Conservation (phyloP, 1,139 yeast species). For the Debaryomycetaceae sp. region DNA sequence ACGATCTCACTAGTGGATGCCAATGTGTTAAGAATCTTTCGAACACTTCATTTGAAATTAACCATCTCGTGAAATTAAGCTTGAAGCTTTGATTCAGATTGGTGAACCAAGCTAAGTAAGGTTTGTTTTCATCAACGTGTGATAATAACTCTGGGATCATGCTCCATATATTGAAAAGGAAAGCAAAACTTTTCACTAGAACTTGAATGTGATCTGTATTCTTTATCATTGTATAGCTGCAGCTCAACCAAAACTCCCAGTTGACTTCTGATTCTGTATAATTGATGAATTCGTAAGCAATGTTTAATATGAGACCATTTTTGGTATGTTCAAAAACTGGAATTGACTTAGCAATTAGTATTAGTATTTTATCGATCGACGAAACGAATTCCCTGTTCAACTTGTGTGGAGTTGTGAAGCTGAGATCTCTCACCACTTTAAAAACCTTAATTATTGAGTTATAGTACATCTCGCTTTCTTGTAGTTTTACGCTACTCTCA, state of each 20-base stretch:
- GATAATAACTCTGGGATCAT: constrained; percentile 48
- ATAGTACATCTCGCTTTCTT: constrained; percentile 32
- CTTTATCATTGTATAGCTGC: constrained; percentile 54
- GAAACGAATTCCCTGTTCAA: constrained; percentile 9
- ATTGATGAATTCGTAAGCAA: constrained; percentile 45
- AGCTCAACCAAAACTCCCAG: constrained; percentile 78
- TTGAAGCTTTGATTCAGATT: constrained; percentile 38
- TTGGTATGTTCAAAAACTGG: constrained; percentile 44
- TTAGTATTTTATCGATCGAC: constrained; percentile 32
- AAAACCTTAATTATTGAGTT: constrained; percentile 41
- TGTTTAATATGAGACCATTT: constrained; percentile 44
- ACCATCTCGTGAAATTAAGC: constrained; percentile 51
- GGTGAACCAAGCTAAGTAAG: constrained; percentile 27
- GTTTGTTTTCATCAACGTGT: background rate
- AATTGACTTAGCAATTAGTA: constrained; percentile 37
- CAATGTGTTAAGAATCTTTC: constrained; percentile 66
- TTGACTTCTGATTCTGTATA: constrained; percentile 42
- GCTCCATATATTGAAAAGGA: constrained; percentile 74
- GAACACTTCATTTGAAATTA: constrained; percentile 51
- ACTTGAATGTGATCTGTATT: constrained; percentile 61
- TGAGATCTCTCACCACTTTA: constrained; percentile 45
- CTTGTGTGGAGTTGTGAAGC: constrained; percentile 17
- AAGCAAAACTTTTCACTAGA: constrained; percentile 60
- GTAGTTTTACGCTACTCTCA: constrained; percentile 6
- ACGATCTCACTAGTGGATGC: constrained; percentile 72